Percentiles rank a stretch among this genome's conserved stretches.
Conservation (phyloP, 805 yeast genomes). For the Yamadazyma phyllophila region DNA sequence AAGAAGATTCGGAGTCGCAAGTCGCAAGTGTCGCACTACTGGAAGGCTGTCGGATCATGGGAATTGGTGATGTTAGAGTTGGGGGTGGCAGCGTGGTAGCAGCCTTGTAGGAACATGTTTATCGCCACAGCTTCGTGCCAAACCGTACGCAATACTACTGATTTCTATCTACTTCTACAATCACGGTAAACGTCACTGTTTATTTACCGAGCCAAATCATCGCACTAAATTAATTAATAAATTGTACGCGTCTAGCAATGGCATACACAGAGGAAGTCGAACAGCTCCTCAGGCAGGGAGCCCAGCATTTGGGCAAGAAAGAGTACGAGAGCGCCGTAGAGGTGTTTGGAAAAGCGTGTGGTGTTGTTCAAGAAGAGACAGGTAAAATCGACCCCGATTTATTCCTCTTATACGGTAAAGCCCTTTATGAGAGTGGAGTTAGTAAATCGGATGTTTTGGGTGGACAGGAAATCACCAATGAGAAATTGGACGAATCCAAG, state of each 20-base stretch:
- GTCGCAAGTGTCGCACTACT: not conserved
- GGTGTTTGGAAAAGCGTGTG: constrained; percentile 73
- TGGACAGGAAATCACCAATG: constrained; percentile 23
- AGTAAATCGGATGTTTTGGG: constrained; percentile 76
- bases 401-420: constrained; percentile 72
- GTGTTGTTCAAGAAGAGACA: constrained; percentile 43
- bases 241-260: constrained; percentile 11
- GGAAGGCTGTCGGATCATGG: not conserved
- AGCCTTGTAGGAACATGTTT: too few species aligned
- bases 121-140: too few species aligned
- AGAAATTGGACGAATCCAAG: constrained; percentile 19
- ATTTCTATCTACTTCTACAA: too few species aligned
- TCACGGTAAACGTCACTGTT: too few species aligned
- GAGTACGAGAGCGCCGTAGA: constrained; percentile 69
- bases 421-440: constrained; percentile 76
- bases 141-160: too few species aligned
- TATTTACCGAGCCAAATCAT: too few species aligned
- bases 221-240: not conserved
- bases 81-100: too few species aligned
- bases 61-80: not conserved
- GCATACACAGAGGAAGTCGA: constrained; percentile 43
- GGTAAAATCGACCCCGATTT: constrained; percentile 72
- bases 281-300: constrained; percentile 56
- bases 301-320: constrained; percentile 60
- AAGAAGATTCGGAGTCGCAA: not conserved